A percentile compares a stretch with the other conserved stretches of the same genome.
Conservation (phyloP, 2,329 filamentous ascomycete genomes). For the Huntiella decipiens region DNA sequence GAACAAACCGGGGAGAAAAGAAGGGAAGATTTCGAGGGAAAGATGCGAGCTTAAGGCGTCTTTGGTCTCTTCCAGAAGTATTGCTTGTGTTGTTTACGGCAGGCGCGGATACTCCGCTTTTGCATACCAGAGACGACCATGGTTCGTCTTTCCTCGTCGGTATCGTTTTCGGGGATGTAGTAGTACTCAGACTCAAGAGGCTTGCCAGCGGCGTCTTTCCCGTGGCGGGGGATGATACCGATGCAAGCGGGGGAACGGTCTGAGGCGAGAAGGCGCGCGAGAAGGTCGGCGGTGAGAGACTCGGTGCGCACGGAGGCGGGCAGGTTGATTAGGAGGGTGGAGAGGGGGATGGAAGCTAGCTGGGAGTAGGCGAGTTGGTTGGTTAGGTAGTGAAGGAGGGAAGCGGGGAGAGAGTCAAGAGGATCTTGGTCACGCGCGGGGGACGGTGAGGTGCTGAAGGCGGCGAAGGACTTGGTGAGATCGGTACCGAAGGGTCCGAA, state of each 20-base stretch:
- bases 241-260: slow-evolving; percentile 45
- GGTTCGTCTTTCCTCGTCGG: slow-evolving; percentile 50
- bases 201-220: slow-evolving; percentile 92
- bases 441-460: not conserved
- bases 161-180: slow-evolving; percentile 76
- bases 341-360: slow-evolving; percentile 76
- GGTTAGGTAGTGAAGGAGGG: slow-evolving; percentile 64
- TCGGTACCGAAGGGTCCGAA: slow-evolving; percentile 83
- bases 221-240: slow-evolving; percentile 72
- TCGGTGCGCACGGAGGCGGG: slow-evolving; percentile 44
- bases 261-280: slow-evolving; percentile 51
- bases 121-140: slow-evolving; percentile 69
- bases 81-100: slow-evolving; percentile 90
- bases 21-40: not conserved
- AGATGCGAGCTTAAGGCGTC: slow-evolving; percentile 27
- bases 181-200: slow-evolving; percentile 91
- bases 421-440: slow-evolving; percentile 1
- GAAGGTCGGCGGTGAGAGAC: slow-evolving; percentile 36
- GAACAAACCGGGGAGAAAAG: not conserved
- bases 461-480: slow-evolving; percentile 33
- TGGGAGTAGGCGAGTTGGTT: slow-evolving; percentile 94
- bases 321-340: slow-evolving; percentile 72
- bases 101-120: slow-evolving; percentile 75
- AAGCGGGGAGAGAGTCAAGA: slow-evolving; percentile 16
- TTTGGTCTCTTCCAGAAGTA: slow-evolving; percentile 50